Evolutionary conservation across 495 filamentous ascomycete genomes (phyloP).

Genomic region (Penicillium fimorum): DNA sequence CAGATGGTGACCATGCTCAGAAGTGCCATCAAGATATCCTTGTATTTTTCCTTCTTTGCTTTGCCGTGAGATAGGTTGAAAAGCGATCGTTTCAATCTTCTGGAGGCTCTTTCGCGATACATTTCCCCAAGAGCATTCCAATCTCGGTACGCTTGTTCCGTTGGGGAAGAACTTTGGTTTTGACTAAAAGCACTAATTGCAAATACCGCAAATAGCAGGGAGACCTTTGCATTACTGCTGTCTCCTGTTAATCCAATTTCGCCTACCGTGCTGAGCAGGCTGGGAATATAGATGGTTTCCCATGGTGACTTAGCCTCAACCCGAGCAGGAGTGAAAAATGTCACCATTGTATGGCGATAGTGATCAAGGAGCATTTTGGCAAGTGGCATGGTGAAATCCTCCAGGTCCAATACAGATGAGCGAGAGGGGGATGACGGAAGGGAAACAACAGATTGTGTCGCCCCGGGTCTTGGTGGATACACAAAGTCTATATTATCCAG

Average conservation of each 20-base stretch:
- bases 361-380: constrained; percentile 3
- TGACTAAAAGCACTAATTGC: constrained; percentile 1
- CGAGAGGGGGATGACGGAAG: neutral
- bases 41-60: constrained; percentile 6
- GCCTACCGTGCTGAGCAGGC: neutral
- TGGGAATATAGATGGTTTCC: constrained; percentile 9
- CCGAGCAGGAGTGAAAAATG: constrained; percentile 7
- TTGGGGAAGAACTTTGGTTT: neutral
- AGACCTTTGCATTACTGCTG: constrained; percentile 2
- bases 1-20: constrained; percentile 3
- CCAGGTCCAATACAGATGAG: neutral
- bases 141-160: neutral
- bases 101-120: constrained; percentile 5
- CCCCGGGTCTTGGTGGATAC: neutral
- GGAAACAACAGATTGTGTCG: neutral
- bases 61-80: neutral
- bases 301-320: constrained; percentile 2
- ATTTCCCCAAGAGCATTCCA: constrained; percentile 1
- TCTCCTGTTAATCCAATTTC: neutral
- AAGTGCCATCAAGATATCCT: constrained; percentile 8
- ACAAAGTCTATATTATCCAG: neutral
- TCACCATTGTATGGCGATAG: neutral
- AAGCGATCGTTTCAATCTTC: constrained; percentile 4
- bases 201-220: constrained; percentile 1
- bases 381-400: neutral